Conservation (phyloP, 306 rosid species). For the Acmispon strigosus region DNA sequence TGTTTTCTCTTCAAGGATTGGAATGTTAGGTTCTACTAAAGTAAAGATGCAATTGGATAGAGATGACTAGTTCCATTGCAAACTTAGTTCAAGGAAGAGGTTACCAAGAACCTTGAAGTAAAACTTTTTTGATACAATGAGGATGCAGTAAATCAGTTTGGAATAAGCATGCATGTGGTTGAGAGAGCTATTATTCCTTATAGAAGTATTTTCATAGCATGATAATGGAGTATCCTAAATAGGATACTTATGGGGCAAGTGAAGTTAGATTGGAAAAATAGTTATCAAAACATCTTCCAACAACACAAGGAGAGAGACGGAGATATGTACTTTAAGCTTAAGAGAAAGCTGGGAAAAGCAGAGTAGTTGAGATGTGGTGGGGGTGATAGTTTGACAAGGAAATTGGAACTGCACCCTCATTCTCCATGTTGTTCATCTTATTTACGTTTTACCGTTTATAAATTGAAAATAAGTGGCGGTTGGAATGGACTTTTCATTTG, state of each 20-base stretch:
- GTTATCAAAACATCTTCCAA: slow-evolving; percentile 46
- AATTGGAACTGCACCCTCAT: slow-evolving; percentile 39
- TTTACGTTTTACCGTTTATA: slow-evolving; percentile 16
- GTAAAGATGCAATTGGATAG: slow-evolving; percentile 23
- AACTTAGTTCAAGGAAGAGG: background rate
- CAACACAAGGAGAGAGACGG: slow-evolving; percentile 38
- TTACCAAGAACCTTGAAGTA: background rate
- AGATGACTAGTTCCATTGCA: slow-evolving; percentile 23
- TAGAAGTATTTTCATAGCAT: slow-evolving; percentile 29
- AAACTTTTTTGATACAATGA: background rate
- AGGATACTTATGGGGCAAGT: slow-evolving; percentile 52
- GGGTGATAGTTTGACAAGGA: slow-evolving; percentile 48
- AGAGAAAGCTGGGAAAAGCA: slow-evolving; percentile 34
- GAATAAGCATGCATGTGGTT: slow-evolving; percentile 4
- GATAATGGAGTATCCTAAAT: slow-evolving; percentile 24
- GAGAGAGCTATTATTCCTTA: slow-evolving; percentile 19
- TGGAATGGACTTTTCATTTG: slow-evolving; percentile 48
- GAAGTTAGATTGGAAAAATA: slow-evolving; percentile 45
- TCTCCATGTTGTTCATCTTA: background rate
- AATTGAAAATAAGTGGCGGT: slow-evolving; percentile 31
- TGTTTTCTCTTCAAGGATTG: slow-evolving; percentile 11
- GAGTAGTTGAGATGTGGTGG: slow-evolving; percentile 53
- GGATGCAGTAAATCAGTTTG: slow-evolving; percentile 1
- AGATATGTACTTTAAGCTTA: slow-evolving; percentile 67
- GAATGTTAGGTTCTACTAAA: slow-evolving; percentile 26